phyloP scores from a whole-genome alignment of 1,139 yeast species.

The Blastobotrys indianensis region DNA sequence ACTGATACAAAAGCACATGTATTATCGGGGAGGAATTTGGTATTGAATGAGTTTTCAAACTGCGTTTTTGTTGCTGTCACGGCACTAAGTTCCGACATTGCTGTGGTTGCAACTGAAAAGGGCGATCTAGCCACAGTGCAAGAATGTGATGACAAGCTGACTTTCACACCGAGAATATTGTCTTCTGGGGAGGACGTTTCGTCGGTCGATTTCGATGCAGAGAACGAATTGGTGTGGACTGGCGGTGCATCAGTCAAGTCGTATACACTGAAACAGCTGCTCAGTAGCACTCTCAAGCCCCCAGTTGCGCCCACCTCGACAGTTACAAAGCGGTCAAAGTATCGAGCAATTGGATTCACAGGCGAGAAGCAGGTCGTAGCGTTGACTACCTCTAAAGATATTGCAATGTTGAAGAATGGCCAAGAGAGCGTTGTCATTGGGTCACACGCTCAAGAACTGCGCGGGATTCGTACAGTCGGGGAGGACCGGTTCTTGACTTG shows the following conservation, averaged over 20 bases:
- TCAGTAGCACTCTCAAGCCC: neutral
- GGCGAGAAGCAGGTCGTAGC: neutral
- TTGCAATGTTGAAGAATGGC: neutral
- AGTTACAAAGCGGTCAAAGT: neutral
- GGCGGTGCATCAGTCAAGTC: conserved; percentile 17
- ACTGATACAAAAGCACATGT: conserved; percentile 31
- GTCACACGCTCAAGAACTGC: conserved; percentile 17
- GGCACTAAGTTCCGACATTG: conserved; percentile 31
- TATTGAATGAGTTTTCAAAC: conserved; percentile 45
- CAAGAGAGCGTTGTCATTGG: neutral
- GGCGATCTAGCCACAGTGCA: conserved; percentile 37
- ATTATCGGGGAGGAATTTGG: conserved; percentile 53
- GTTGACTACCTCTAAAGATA: conserved; percentile 8
- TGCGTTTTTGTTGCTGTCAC: conserved; percentile 43
- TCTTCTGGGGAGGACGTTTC: conserved; percentile 17
- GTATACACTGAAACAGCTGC: conserved; percentile 10
- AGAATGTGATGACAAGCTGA: conserved; percentile 15
- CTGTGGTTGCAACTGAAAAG: conserved; percentile 41
- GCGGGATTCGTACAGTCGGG: conserved; percentile 18
- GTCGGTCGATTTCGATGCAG: conserved; percentile 25
- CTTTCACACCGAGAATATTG: conserved; percentile 16
- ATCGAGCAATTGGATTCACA: conserved; percentile 6
- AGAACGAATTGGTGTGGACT: conserved; percentile 18
- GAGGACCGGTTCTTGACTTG: conserved; percentile 24
- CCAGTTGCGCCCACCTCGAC: neutral